Percentiles rank a stretch among this genome's conserved stretches.
These are phyloP conservation scores for Penicillium concentricum DNA, from an alignment of 2,329 filamentous ascomycete genomes.

Conservation along the genomic window DNA sequence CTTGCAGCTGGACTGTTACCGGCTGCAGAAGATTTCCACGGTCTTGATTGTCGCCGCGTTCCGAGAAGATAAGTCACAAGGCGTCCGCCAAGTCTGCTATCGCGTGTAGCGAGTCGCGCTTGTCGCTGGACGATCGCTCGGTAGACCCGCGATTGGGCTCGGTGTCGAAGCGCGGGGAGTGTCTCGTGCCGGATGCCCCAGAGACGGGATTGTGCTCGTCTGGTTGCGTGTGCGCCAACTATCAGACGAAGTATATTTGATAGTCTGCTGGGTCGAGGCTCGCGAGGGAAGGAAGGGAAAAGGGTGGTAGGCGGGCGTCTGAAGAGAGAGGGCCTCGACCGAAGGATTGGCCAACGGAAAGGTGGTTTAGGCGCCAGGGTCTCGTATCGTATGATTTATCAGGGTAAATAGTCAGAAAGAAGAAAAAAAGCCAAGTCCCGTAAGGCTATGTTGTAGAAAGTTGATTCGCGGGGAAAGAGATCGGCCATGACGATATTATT, in stretches of 20 bases:
- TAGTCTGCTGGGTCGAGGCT: conserved; percentile 27
- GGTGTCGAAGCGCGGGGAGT: conserved; percentile 67
- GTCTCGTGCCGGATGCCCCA: conserved; percentile 72
- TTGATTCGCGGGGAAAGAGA: conserved; percentile 9
- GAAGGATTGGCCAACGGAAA: conserved; percentile 20
- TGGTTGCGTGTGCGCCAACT: conserved; percentile 65
- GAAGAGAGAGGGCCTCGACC: conserved; percentile 15
- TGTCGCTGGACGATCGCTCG: conserved; percentile 68
- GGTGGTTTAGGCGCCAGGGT: conserved; percentile 31
- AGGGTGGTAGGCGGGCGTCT: conserved; percentile 16
- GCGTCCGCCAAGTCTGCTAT: conserved; percentile 33
- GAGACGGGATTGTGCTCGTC: conserved; percentile 64
- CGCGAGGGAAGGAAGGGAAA: conserved; percentile 15
- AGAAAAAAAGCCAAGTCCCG: background rate
- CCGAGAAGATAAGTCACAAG: conserved; percentile 29
- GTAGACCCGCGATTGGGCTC: conserved; percentile 74
- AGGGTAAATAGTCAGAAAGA: background rate
- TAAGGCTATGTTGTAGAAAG: background rate
- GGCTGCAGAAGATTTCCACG: conserved; percentile 10
- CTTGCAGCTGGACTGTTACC: conserved; percentile 3
- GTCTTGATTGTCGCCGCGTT: conserved; percentile 21
- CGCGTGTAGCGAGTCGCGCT: conserved; percentile 50
- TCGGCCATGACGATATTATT: conserved; percentile 10
- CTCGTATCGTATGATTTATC: conserved; percentile 4
- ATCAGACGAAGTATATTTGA: conserved; percentile 56